phyloP scores from a whole-genome alignment of 768 basidiomycete genomes.

The Tulasnella sp. region DNA sequence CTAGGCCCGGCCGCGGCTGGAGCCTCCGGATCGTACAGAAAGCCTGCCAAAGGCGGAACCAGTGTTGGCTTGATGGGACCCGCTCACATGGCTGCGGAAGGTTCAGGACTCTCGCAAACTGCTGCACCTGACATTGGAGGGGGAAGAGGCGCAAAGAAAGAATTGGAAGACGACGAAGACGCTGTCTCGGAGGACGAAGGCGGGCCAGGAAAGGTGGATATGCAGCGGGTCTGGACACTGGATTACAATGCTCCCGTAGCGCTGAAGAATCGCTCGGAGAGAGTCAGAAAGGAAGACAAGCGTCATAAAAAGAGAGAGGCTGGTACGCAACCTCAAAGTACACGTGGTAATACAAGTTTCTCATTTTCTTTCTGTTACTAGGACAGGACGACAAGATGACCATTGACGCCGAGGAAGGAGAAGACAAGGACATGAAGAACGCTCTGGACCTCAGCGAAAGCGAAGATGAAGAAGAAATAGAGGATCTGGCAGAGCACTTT shows the following conservation, averaged over 20 bases:
- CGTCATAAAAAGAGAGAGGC: conserved; percentile 41
- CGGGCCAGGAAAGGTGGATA: conserved; percentile 78
- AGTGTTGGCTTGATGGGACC: conserved; percentile 53
- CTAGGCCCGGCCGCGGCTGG: conserved; percentile 79
- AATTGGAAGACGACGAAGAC: conserved; percentile 49
- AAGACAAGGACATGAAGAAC: conserved; percentile 53
- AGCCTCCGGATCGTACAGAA: conserved; percentile 52
- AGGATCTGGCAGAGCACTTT: conserved; percentile 76
- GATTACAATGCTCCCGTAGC: conserved; percentile 80
- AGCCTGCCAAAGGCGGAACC: conserved; percentile 58
- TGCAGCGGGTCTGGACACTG: conserved; percentile 74
- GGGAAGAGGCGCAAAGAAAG: conserved; percentile 29
- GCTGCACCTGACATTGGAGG: conserved; percentile 51
- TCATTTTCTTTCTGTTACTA: conserved; percentile 28
- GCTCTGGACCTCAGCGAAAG: conserved; percentile 73
- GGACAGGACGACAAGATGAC: conserved; percentile 47
- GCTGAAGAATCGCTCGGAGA: conserved; percentile 59
- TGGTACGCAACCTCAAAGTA: conserved; percentile 13
- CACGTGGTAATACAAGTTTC: background rate
- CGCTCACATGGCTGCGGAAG: conserved; percentile 47
- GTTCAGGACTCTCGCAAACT: conserved; percentile 56
- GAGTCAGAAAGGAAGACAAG: conserved; percentile 46
- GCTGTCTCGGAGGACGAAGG: conserved; percentile 86
- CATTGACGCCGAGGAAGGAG: conserved; percentile 20
- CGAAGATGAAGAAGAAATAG: conserved; percentile 78